Conservation (phyloP, 2,329 filamentous ascomycete genomes). For the Cercospora berteroae region DNA sequence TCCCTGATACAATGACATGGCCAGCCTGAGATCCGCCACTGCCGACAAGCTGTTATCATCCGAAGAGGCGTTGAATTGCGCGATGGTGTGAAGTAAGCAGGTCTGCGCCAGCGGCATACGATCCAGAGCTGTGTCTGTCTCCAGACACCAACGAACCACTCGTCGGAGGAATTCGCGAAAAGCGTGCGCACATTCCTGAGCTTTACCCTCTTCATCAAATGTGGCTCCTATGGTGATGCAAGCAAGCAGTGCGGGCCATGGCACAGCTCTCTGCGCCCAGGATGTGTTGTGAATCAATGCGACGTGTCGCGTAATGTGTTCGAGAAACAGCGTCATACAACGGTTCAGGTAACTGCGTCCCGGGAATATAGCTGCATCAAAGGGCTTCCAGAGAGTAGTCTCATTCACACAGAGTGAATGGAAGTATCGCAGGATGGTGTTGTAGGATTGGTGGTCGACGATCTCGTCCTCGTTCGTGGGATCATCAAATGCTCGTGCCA, state of each 20-base stretch:
- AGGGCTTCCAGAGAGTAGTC: slow-evolving; percentile 4
- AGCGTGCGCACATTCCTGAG: neutral
- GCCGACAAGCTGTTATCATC: neutral
- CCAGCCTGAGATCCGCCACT: neutral
- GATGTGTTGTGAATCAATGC: neutral
- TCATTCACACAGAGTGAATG: slow-evolving; percentile 2
- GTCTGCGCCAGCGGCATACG: slow-evolving; percentile 11
- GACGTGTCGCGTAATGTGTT: neutral
- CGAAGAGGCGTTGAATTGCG: slow-evolving; percentile 4
- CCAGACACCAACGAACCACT: neutral
- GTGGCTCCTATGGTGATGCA: neutral
- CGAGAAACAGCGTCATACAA: neutral
- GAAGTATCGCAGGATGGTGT: neutral
- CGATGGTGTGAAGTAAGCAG: slow-evolving; percentile 10
- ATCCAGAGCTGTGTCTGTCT: neutral
- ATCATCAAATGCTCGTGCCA: neutral
- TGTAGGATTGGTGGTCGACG: neutral
- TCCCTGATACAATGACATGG: neutral
- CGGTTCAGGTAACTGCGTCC: neutral
- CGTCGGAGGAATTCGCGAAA: neutral
- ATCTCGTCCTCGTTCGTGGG: neutral
- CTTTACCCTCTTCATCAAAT: neutral
- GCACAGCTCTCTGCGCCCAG: neutral
- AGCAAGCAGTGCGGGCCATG: neutral
- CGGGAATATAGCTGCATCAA: neutral